Percentiles rank a stretch among this genome's conserved stretches.
Conservation (phyloP, 805 yeast species). For the Wickerhamiella shivajii region DNA sequence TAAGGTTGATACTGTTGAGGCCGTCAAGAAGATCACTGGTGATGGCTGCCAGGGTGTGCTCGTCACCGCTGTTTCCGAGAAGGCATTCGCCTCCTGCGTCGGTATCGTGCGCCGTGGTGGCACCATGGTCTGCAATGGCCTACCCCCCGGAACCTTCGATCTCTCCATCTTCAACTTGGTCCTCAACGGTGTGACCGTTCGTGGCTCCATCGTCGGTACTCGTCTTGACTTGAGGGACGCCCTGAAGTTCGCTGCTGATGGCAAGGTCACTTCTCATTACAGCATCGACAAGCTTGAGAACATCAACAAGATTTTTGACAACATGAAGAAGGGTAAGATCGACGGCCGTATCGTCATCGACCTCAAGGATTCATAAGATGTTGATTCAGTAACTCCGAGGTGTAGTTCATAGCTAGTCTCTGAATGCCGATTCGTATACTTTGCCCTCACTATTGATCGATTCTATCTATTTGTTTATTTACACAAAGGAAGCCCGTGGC, state of each 20-base stretch:
- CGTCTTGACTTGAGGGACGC: slow-evolving; percentile 79
- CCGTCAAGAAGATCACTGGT: slow-evolving; percentile 37
- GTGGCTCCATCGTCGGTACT: slow-evolving; percentile 81
- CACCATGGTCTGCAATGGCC: slow-evolving; percentile 56
- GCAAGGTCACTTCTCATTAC: slow-evolving; percentile 58
- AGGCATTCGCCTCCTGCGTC: slow-evolving; percentile 47
- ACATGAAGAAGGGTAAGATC: slow-evolving; percentile 74
- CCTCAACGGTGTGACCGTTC: slow-evolving; percentile 53
- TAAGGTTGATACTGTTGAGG: slow-evolving; percentile 40
- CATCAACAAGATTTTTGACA: slow-evolving; percentile 55
- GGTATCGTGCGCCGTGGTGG: slow-evolving; percentile 52
- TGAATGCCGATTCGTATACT: too few relatives aligned
- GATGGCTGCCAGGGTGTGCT: slow-evolving; percentile 71
- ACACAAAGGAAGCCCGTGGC: slow-evolving; percentile 13
- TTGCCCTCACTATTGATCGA: too few relatives aligned
- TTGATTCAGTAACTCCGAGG: too few relatives aligned
- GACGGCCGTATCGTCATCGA: slow-evolving; percentile 85
- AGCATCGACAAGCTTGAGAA: slow-evolving; percentile 37
- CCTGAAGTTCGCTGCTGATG: slow-evolving; percentile 56
- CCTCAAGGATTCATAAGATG: slow-evolving; percentile 49
- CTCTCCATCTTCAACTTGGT: slow-evolving; percentile 63
- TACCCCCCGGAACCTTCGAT: slow-evolving; percentile 66
- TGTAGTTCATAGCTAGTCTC: too few relatives aligned
- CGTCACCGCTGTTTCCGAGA: slow-evolving; percentile 60
- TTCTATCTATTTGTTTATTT: too few relatives aligned